Evolutionary conservation across 345 rosid genomes (phyloP), one percentile per base, ranked within the genome.

Genomic region (Boechera retrofracta): DNA sequence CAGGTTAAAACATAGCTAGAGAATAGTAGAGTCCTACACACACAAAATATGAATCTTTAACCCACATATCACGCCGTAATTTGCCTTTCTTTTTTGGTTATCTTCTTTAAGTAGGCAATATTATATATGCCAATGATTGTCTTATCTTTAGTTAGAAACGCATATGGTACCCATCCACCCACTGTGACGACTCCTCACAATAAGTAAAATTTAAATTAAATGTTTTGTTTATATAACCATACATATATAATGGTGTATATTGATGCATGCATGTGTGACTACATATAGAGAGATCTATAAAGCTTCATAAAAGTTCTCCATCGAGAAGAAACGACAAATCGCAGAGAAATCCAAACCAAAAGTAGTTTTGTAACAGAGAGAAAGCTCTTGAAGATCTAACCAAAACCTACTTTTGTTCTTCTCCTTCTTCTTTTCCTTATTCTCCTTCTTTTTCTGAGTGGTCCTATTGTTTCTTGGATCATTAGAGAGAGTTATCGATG

Each of bases 131-230:
- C 69, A 66, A 78, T 72, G 73, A 72, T 72, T 58, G 73, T 78
- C 73, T 78, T 78, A 78, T 78, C 81, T 72, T 54, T 66, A 42
- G 69, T 39, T 69, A 64, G 44, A 58, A 66, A 2, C 42, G 69
- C 73, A 78, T 58, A 41, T 57, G 77, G 51, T 39, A 72, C 77
- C 77, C 76, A 71, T 77, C 76, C 76, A 71, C 62, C 72, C 67
- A 63, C 71, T 71, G 81, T 13, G 44, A 33, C 57, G 69, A 55
- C 55, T 75, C 51, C 41, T 52, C 70, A 51, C 55, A 61, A 62
- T 51, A 61, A 69, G 54, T 45, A 53, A 62, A 7, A 10, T 42
- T 59, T 13, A 28, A 16, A 38, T 67, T 13, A 36, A 36, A 38
- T 49, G 67, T 71, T 16, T 33, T 63, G 11, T 55, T 7, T 60